Evolutionary conservation across 306 rosid genomes (phyloP).

Genomic region (Lotus japonicus): DNA sequence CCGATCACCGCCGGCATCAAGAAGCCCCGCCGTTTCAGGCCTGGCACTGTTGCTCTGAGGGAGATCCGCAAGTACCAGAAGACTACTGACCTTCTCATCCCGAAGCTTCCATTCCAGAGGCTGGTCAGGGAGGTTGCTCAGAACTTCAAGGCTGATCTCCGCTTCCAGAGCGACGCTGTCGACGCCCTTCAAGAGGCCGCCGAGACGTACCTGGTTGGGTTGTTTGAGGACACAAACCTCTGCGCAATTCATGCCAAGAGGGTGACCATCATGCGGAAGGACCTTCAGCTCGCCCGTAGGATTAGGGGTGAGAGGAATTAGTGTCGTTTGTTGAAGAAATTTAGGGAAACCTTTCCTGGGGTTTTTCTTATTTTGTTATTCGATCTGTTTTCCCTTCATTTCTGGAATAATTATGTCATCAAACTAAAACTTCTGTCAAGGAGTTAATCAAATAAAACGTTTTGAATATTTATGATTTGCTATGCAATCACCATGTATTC

Average conservation of each 20-base stretch:
- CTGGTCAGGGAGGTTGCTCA: constrained; percentile 30
- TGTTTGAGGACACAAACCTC: constrained; percentile 32
- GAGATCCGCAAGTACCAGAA: constrained; percentile 34
- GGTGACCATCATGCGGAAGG: constrained; percentile 38
- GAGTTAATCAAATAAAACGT: too few relatives aligned
- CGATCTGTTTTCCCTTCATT: too few relatives aligned
- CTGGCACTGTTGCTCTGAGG: constrained; percentile 30
- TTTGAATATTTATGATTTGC: too few relatives aligned
- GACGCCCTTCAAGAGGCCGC: constrained; percentile 32
- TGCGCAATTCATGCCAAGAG: constrained; percentile 36
- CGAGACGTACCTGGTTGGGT: constrained; percentile 28
- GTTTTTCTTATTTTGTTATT: too few relatives aligned
- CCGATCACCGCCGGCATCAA: constrained; percentile 43
- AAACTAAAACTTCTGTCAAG: too few relatives aligned
- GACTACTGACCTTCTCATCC: constrained; percentile 29
- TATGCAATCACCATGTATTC: too few relatives aligned
- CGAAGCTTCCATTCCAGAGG: constrained; percentile 32
- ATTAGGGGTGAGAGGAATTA: constrained; percentile 33
- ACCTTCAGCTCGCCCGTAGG: constrained; percentile 32
- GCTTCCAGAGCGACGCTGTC: constrained; percentile 29
- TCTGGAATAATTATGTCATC: too few relatives aligned
- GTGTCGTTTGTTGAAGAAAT: too few relatives aligned
- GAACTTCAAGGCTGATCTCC: constrained; percentile 29
- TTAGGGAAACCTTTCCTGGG: too few relatives aligned
- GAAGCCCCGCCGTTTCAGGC: constrained; percentile 33